Evolutionary conservation across 1,139 yeast genomes (phyloP), one percentile per base, ranked within the genome.

Genomic region (Hansenula lynferdii): DNA sequence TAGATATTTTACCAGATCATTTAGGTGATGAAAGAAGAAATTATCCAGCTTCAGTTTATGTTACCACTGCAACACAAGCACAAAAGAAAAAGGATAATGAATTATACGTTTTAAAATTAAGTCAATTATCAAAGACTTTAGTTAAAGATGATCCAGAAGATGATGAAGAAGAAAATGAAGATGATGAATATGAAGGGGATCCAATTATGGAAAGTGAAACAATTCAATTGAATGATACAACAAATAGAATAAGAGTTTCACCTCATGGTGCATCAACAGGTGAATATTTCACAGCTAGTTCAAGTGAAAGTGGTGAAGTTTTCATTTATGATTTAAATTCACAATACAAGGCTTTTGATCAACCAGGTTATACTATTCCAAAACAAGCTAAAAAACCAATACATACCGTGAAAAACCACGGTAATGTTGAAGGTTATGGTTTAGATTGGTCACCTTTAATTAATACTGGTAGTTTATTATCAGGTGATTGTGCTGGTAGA

Each of bases 361-460:
- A 83, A 6, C 96, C 97, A 11, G 97, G 97, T 6, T 83, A 72
- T 51, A 71, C 76, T 56, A 77, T 90, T 47, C 87, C 95, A 36
- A 89, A 89, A 61, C 64, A 72, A 22, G 74, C 82, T 48, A 87
- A 85, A 58, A 76, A 82, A 58, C 96, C 98, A 15, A 58, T 79
- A 15, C 92, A 90, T 62, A 87, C 96, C n/a, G 70, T 94, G 44
- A 75, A 77, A 54, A 74, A 69, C 47, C 99, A 92, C 58, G 96
- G 97, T n/a, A 82, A 83, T 53, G 95, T 86, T 16, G 99, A 92
- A 67, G 98, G 99, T 22, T 92, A 89, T 57, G 99, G 96, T 17
- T 63, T 94, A 38, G 98, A 90, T 62, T 92, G 99, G 99, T 86
- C 96, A 4, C 96, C 97, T 25, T 65, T 83, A 47, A 75, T 81